Percentiles rank a stretch among this genome's conserved stretches.
phyloP scores from a whole-genome alignment of 2,329 filamentous ascomycete genomes.

The Drechslera avenae region DNA sequence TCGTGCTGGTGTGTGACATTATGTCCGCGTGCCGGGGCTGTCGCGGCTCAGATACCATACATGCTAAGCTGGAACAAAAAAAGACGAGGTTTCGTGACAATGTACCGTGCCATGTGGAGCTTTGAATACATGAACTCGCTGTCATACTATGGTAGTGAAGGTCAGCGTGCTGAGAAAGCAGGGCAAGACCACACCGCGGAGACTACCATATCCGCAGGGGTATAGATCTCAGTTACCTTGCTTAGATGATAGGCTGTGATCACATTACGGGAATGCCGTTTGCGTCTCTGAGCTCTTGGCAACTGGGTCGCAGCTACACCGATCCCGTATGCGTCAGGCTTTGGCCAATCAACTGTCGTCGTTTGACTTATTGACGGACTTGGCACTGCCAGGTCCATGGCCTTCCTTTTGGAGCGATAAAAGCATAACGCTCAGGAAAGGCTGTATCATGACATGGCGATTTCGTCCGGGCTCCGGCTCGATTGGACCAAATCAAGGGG shows the following conservation, averaged over 20 bases:
- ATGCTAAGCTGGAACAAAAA: not conserved
- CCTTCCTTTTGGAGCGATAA: slow-evolving; percentile 20
- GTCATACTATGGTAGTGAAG: not conserved
- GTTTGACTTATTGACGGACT: slow-evolving; percentile 4
- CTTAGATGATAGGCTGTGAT: slow-evolving; percentile 18
- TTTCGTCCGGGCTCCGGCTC: not conserved
- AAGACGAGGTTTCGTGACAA: not conserved
- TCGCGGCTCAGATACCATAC: not conserved
- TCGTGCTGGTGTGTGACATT: not conserved
- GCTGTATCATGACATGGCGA: not conserved
- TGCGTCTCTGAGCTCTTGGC: slow-evolving; percentile 12
- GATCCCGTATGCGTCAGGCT: slow-evolving; percentile 10
- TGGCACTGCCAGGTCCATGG: slow-evolving; percentile 15
- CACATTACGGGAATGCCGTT: slow-evolving; percentile 21
- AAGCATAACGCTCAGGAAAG: slow-evolving; percentile 9
- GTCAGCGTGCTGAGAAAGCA: not conserved
- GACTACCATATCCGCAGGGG: slow-evolving; percentile 4
- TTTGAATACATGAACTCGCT: not conserved
- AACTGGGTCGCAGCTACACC: slow-evolving; percentile 14
- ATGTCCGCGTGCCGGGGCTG: not conserved
- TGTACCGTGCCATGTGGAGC: not conserved
- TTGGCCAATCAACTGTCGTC: slow-evolving; percentile 18
- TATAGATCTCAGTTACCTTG: slow-evolving; percentile 2
- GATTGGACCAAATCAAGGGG: not conserved
- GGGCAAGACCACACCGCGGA: no score